Conservation (phyloP, 106 monocot genomes). For the Dioscorea zingiberensis region DNA sequence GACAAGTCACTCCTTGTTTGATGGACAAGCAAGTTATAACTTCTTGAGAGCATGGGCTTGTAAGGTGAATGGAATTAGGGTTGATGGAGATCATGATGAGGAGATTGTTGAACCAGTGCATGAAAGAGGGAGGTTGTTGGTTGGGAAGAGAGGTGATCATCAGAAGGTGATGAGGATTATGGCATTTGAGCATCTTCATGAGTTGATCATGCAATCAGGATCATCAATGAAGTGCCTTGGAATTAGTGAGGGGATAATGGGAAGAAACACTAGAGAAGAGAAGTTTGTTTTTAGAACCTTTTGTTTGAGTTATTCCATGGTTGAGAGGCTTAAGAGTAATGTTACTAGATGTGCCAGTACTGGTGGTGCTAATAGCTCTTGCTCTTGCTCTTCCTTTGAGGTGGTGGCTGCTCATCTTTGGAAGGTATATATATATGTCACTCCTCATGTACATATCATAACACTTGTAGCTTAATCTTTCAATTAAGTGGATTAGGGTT, state of each 20-base stretch:
- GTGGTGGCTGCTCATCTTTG: slow-evolving; percentile 46
- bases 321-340: slow-evolving; percentile 27
- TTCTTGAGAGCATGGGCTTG: slow-evolving; percentile 43
- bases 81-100: too few species aligned
- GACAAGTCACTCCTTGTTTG: slow-evolving; percentile 46
- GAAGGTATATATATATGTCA: slow-evolving; percentile 24
- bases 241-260: background rate
- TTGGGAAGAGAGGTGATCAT: background rate
- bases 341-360: background rate
- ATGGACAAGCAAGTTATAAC: slow-evolving; percentile 32
- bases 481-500: too few species aligned
- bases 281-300: slow-evolving; percentile 31
- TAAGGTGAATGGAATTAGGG: slow-evolving; percentile 4
- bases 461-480: too few species aligned
- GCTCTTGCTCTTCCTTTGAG: slow-evolving; percentile 47
- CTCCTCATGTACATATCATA: too few species aligned
- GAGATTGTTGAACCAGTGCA: slow-evolving; percentile 24
- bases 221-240: background rate
- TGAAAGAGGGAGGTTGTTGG: slow-evolving; percentile 36
- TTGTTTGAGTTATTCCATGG: slow-evolving; percentile 11
- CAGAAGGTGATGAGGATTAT: slow-evolving; percentile 4
- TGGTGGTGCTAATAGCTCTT: slow-evolving; percentile 5
- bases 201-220: slow-evolving; percentile 25
- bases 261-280: background rate
- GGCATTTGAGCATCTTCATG: slow-evolving; percentile 39